Percentiles rank a stretch among this genome's conserved stretches.
Evolutionary conservation across 176 grass and related monocot species (phyloP).

Genomic region (Elaeis guineensis): DNA sequence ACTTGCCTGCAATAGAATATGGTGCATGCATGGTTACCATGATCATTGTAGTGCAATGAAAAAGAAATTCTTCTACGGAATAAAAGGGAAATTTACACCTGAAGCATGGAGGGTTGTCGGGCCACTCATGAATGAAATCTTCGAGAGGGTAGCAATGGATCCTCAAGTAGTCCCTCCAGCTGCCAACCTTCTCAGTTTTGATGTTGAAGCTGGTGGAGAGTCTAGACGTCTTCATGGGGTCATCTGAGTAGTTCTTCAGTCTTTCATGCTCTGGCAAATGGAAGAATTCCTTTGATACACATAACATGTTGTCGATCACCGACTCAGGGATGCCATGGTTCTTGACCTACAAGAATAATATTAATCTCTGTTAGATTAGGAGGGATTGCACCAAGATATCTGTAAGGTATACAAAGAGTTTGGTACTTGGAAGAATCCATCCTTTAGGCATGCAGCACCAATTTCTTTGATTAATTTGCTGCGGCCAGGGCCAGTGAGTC

Average conservation of each 20-base stretch:
- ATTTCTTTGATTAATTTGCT: conserved; percentile 39
- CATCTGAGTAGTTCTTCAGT: conserved; percentile 90
- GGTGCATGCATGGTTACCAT: neutral
- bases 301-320: conserved; percentile 50
- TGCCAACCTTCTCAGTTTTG: conserved; percentile 68
- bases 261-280: conserved; percentile 77
- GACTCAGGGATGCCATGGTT: conserved; percentile 61
- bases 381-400: neutral
- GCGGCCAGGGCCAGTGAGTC: conserved; percentile 32
- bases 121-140: conserved; percentile 74
- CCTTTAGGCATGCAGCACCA: conserved; percentile 44
- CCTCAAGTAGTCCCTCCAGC: conserved; percentile 89
- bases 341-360: conserved; percentile 35
- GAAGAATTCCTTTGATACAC: conserved; percentile 77
- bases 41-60: too few species aligned
- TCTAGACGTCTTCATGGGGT: conserved; percentile 61
- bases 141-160: conserved; percentile 81
- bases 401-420: neutral
- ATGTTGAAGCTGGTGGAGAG: conserved; percentile 95
- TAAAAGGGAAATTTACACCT: too few species aligned
- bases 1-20: conserved; percentile 29
- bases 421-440: conserved; percentile 76
- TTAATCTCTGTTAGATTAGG: neutral
- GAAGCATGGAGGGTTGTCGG: conserved; percentile 53
- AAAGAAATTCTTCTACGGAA: too few species aligned